Percentiles rank a stretch among this genome's conserved stretches.
Conservation (phyloP, 495 filamentous ascomycete genomes). For the Trypethelium eluteriae region DNA sequence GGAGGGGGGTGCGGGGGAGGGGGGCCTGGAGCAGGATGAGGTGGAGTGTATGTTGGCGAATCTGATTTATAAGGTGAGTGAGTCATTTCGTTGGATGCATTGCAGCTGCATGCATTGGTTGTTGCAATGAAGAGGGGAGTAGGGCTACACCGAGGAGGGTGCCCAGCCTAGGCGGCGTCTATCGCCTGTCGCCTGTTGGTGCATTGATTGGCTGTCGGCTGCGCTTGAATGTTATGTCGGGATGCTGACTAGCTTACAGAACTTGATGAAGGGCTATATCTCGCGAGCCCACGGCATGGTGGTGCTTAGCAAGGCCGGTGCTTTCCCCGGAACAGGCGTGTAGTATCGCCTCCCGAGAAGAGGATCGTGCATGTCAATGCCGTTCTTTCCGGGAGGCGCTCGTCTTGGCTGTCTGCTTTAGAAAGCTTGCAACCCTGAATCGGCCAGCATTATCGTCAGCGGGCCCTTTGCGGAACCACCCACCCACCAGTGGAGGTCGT, state of each 20-base stretch:
- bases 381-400: constrained; percentile 1
- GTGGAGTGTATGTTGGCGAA: constrained; percentile 93
- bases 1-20: constrained; percentile 41
- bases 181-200: constrained; percentile 1
- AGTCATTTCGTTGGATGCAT: background rate
- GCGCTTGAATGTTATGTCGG: background rate
- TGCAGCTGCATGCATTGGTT: constrained; percentile 5
- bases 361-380: background rate
- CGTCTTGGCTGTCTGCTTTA: background rate
- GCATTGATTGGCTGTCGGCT: background rate
- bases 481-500: too few relatives aligned
- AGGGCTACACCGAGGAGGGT: background rate
- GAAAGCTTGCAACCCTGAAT: background rate
- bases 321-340: constrained; percentile 92
- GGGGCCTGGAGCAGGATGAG: constrained; percentile 75
- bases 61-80: constrained; percentile 82
- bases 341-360: constrained; percentile 27
- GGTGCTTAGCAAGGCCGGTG: constrained; percentile 81
- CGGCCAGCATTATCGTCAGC: background rate
- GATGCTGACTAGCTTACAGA: constrained; percentile 42
- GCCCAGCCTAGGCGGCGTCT: background rate
- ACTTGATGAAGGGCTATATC: constrained; percentile 96
- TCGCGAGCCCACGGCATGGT: constrained; percentile 79
- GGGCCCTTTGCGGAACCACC: too few relatives aligned
- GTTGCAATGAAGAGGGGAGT: background rate